A percentile compares a stretch with the other conserved stretches of the same genome.
phyloP scores from a whole-genome alignment of 192 early-diverging fungal species.

The Coemansia sp. region DNA sequence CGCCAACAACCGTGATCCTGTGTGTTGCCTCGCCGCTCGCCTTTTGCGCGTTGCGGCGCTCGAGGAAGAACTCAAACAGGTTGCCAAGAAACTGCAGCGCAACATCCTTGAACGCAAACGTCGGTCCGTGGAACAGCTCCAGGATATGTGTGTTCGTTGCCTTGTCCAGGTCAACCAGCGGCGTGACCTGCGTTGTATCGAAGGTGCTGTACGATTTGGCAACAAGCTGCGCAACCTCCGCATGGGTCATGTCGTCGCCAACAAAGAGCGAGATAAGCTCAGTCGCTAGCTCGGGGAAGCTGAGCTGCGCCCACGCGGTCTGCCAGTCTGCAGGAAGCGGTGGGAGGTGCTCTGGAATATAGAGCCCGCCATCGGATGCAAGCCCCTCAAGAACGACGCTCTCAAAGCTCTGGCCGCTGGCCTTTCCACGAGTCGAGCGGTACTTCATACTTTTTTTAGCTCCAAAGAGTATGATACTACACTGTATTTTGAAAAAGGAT shows the following conservation, averaged over 20 bases:
- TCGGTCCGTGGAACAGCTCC: conserved; percentile 96
- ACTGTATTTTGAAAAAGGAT: conserved; percentile 11
- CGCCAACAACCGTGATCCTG: conserved; percentile 86
- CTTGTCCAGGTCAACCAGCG: conserved; percentile 59
- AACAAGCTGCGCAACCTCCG: conserved; percentile 68
- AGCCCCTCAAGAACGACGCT: conserved; percentile 90
- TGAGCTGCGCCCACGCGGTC: conserved; percentile 65
- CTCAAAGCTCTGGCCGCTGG: conserved; percentile 74
- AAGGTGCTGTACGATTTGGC: conserved; percentile 79
- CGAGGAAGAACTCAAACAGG: conserved; percentile 96
- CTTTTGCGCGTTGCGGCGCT: conserved; percentile 60
- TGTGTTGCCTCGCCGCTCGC: conserved; percentile 26
- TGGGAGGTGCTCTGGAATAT: conserved; percentile 86
- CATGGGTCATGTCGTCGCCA: conserved; percentile 74
- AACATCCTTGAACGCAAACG: conserved; percentile 98
- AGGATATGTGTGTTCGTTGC: conserved; percentile 55
- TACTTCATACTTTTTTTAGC: conserved; percentile 69
- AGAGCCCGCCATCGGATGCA: conserved; percentile 91
- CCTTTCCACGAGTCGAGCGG: conserved; percentile 83
- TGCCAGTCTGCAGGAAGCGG: conserved; percentile 68
- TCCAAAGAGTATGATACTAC: conserved; percentile 8
- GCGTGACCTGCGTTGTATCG: conserved; percentile 71
- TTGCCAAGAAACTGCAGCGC: conserved; percentile 96
- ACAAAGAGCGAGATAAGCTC: conserved; percentile 85
- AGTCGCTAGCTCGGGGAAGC: conserved; percentile 81